Conservation (phyloP, 139 green algal genomes). For the Chlorella sp. region DNA sequence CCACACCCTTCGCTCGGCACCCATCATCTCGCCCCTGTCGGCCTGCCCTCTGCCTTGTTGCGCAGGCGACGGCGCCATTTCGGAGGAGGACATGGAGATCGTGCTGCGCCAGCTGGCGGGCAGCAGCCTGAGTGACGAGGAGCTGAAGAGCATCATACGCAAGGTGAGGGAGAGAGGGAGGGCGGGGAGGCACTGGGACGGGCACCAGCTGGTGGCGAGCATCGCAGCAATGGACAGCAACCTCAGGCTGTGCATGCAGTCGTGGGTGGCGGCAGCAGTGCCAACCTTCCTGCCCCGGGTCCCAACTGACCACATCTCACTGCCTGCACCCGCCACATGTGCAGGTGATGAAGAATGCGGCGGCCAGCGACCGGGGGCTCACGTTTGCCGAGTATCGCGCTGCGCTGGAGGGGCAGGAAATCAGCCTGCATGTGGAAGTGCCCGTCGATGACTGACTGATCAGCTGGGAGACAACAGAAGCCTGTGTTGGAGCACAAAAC, state of each 20-base stretch:
- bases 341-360: conserved; percentile 15
- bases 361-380: conserved; percentile 3
- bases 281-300: not conserved
- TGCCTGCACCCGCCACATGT: not conserved
- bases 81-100: conserved; percentile 82
- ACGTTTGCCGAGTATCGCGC: conserved; percentile 36
- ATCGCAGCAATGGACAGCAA: too few relatives aligned
- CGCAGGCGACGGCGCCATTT: conserved; percentile 73
- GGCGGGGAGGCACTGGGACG: too few relatives aligned
- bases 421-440: conserved; percentile 35
- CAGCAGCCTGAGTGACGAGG: conserved; percentile 73
- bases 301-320: too few relatives aligned
- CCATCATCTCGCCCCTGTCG: not conserved
- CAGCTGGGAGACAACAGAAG: not conserved
- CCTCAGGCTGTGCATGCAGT: too few relatives aligned
- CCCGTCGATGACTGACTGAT: conserved; percentile 7
- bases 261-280: too few relatives aligned
- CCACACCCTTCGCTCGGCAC: not conserved
- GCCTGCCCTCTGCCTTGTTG: conserved; percentile 37
- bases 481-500: too few relatives aligned
- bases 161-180: conserved; percentile 31
- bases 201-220: too few relatives aligned
- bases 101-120: conserved; percentile 88
- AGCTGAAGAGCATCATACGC: conserved; percentile 63
- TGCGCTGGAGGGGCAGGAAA: conserved; percentile 33